These are phyloP conservation scores for Coemansia sp. DNA, from an alignment of 192 early-diverging fungal species.

Conservation along the genomic window DNA sequence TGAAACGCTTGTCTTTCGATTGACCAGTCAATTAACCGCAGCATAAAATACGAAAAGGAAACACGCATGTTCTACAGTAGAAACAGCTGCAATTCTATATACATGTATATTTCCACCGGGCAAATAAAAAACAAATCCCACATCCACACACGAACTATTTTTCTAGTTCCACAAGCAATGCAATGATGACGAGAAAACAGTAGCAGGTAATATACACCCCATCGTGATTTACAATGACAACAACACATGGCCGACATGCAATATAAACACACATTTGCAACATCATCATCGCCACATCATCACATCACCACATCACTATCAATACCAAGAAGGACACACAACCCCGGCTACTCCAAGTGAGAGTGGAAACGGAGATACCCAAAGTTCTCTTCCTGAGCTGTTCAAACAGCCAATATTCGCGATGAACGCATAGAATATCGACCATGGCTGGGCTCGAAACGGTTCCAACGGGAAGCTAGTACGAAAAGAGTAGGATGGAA, in stretches of 20 bases:
- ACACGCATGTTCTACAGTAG: not conserved
- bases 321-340: not conserved
- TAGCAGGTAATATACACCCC: not conserved
- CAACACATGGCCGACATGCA: not conserved
- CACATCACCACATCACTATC: not conserved
- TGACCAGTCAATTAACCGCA: no score
- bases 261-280: not conserved
- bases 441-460: not conserved
- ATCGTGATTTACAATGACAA: not conserved
- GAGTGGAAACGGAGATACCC: not conserved
- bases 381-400: no score
- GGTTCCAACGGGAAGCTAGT: no score
- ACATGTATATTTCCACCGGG: no score
- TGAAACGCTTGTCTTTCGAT: no score
- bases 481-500: not conserved
- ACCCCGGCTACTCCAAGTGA: not conserved
- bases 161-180: not conserved
- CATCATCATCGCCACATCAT: no score
- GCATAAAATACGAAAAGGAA: not conserved
- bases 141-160: not conserved
- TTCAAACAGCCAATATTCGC: no score
- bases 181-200: not conserved
- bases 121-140: not conserved
- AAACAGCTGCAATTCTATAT: not conserved
- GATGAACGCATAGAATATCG: not conserved